These are phyloP conservation scores for Trichoderma asperelloides DNA, from an alignment of 495 filamentous ascomycete species.

Conservation along the genomic window DNA sequence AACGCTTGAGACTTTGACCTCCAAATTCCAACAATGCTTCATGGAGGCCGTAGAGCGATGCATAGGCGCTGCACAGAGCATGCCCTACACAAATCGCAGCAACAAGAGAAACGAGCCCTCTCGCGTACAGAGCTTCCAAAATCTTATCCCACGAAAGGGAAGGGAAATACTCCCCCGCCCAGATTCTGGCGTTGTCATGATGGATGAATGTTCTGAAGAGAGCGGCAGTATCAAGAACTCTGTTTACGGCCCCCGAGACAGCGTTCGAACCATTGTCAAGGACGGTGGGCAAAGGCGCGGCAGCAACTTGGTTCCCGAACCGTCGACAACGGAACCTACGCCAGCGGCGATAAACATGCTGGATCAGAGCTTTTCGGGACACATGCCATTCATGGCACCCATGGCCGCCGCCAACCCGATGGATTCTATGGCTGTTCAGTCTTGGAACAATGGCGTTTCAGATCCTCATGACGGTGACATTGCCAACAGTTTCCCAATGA, in stretches of 20 bases:
- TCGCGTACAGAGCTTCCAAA: not conserved
- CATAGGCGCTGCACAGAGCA: slow-evolving; percentile 8
- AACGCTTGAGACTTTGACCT: slow-evolving; percentile 7
- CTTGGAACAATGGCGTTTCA: not conserved
- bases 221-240: slow-evolving; percentile 6
- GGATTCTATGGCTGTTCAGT: not conserved
- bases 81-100: slow-evolving; percentile 12
- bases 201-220: slow-evolving; percentile 10
- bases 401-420: not conserved
- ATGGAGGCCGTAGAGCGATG: slow-evolving; percentile 10
- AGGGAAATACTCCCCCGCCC: not conserved
- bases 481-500: not conserved
- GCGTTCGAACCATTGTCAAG: slow-evolving; percentile 2
- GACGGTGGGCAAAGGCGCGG: not conserved
- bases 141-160: not conserved
- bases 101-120: slow-evolving; percentile 12
- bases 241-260: not conserved
- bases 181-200: slow-evolving; percentile 11
- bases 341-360: not conserved
- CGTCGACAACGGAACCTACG: not conserved
- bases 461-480: not conserved
- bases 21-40: slow-evolving; percentile 11
- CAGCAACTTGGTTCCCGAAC: not conserved
- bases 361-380: not conserved
- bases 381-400: not conserved